Evolutionary conservation across 257 asterid genomes (phyloP).

Genomic region (Forsythia viridissima): DNA sequence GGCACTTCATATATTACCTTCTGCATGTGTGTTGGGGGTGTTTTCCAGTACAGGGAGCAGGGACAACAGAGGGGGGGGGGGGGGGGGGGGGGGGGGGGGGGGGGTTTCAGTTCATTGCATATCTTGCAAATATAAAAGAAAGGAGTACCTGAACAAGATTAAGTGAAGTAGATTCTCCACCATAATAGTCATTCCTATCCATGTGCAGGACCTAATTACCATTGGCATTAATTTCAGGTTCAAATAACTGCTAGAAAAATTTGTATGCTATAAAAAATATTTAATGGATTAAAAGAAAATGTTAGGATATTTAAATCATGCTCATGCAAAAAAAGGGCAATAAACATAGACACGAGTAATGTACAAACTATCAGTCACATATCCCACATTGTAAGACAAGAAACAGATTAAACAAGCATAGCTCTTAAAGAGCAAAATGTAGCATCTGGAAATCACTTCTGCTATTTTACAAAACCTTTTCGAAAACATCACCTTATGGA

Average conservation of each 20-base stretch:
- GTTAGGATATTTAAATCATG: background rate
- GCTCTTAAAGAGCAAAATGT: background rate
- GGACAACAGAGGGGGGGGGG: background rate
- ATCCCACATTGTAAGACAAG: background rate
- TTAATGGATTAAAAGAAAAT: background rate
- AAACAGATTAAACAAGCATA: background rate
- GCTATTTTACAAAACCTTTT: background rate
- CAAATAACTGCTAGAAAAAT: background rate
- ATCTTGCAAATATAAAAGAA: background rate
- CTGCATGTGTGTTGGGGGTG: too few species aligned
- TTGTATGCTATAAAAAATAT: background rate
- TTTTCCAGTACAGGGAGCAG: background rate
- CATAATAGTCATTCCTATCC: slow-evolving; percentile 50
- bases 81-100: background rate
- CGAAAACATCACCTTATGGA: background rate
- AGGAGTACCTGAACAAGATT: slow-evolving; percentile 41
- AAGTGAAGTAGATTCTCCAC: slow-evolving; percentile 47
- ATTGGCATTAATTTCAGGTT: background rate
- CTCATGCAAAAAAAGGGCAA: background rate
- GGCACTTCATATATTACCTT: background rate
- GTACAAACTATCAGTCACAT: background rate
- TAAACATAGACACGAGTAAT: background rate
- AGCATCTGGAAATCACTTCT: background rate
- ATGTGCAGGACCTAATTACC: slow-evolving; percentile 41
- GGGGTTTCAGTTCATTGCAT: background rate